These are phyloP conservation scores for Daldinia decipiens DNA, from an alignment of 495 filamentous ascomycete species.

Conservation along the genomic window DNA sequence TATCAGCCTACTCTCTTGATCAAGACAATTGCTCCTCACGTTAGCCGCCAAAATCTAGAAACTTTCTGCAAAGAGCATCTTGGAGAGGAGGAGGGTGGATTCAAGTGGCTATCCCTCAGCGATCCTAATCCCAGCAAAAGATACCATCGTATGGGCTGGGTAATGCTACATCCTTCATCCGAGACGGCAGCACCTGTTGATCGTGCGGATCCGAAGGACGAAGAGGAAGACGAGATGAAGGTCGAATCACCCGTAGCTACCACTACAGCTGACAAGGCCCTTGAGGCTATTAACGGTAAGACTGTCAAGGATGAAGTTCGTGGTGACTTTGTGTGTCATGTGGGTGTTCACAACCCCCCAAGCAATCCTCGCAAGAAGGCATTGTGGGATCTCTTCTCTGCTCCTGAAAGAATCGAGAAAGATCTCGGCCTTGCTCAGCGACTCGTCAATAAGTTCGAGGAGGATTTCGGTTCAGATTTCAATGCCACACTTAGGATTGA, in stretches of 20 bases:
- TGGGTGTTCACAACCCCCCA: slow-evolving; percentile 92
- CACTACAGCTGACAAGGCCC: slow-evolving; percentile 80
- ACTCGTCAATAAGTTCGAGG: slow-evolving; percentile 80
- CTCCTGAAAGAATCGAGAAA: slow-evolving; percentile 85
- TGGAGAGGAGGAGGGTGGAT: slow-evolving; percentile 84
- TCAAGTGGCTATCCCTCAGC: slow-evolving; percentile 90
- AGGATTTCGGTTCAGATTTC: slow-evolving; percentile 75
- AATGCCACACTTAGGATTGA: slow-evolving; percentile 83
- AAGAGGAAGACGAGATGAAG: slow-evolving; percentile 57
- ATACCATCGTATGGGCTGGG: slow-evolving; percentile 98
- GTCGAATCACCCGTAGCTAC: slow-evolving; percentile 50
- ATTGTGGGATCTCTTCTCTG: slow-evolving; percentile 93
- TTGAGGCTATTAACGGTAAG: slow-evolving; percentile 94
- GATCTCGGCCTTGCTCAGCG: slow-evolving; percentile 82
- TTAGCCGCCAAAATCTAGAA: slow-evolving; percentile 93
- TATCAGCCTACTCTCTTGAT: slow-evolving; percentile 92
- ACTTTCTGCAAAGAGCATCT: slow-evolving; percentile 91
- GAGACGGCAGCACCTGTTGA: slow-evolving; percentile 68
- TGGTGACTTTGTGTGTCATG: slow-evolving; percentile 96
- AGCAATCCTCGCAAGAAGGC: slow-evolving; percentile 92
- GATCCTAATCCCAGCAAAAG: slow-evolving; percentile 97
- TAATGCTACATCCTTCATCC: slow-evolving; percentile 85
- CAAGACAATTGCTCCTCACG: slow-evolving; percentile 97
- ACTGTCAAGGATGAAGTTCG: slow-evolving; percentile 91
- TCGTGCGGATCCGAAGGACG: slow-evolving; percentile 72